These are phyloP conservation scores for Fragaria iinumae DNA, from an alignment of 306 rosid species.

Conservation along the genomic window DNA sequence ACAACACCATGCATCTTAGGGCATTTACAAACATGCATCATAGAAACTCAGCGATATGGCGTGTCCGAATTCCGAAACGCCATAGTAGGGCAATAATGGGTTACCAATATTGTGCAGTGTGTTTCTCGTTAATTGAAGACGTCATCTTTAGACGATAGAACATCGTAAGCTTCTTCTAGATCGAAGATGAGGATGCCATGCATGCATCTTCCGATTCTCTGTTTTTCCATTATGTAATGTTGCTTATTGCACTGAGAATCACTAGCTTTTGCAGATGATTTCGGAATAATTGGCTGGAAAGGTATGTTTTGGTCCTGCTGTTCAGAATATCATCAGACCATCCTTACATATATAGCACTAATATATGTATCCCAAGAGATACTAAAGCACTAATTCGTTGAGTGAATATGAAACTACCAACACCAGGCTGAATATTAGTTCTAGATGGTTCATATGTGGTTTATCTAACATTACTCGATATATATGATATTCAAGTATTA, in stretches of 20 bases:
- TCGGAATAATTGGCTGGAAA: neutral
- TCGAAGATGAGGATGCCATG: neutral
- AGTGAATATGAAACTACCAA: neutral
- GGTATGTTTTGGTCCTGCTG: neutral
- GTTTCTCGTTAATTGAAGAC: neutral
- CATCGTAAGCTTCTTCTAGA: neutral
- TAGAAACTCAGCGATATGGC: no score
- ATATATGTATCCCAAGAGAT: neutral
- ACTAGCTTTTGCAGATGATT: slow-evolving; percentile 1
- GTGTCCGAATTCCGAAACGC: no score
- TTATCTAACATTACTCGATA: no score
- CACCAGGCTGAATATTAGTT: neutral
- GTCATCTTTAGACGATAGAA: neutral
- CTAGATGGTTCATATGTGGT: no score
- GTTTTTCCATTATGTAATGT: neutral
- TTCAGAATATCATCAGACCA: neutral
- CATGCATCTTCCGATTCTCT: neutral
- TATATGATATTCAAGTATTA: neutral
- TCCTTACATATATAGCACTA: neutral
- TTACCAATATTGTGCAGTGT: neutral
- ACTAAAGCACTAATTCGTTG: neutral
- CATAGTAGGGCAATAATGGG: no score
- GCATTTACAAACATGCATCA: no score
- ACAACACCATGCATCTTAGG: neutral
- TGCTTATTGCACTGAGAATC: neutral